Evolutionary conservation across 1,284 basidiomycete genomes (phyloP).

Genomic region (Moesziomyces aphidis): DNA sequence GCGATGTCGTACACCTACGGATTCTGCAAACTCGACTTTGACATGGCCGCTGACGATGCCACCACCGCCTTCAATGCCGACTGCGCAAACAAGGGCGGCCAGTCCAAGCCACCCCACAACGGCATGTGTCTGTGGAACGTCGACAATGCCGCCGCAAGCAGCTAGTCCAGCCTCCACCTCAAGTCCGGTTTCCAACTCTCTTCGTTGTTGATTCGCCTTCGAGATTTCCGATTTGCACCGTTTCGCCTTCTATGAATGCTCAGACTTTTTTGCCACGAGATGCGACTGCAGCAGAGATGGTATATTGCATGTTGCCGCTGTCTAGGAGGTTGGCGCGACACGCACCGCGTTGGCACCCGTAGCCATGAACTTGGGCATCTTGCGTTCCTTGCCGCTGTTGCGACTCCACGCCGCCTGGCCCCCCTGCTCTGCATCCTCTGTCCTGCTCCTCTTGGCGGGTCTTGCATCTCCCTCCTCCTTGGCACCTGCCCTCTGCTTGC

Average conservation of each 20-base stretch:
- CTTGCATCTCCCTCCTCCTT: constrained; percentile 10
- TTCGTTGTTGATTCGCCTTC: not conserved
- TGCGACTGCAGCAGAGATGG: not conserved
- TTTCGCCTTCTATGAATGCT: not conserved
- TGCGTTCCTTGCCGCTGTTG: constrained; percentile 18
- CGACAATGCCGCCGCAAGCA: constrained; percentile 21
- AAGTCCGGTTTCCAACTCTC: not conserved
- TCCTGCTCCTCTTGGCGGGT: constrained; percentile 15
- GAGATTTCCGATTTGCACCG: not conserved
- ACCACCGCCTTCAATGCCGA: constrained; percentile 21
- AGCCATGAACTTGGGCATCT: constrained; percentile 49
- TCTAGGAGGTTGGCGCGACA: constrained; percentile 42
- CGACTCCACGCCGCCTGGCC: constrained; percentile 31
- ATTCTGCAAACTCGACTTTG: constrained; percentile 34
- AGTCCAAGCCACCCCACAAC: constrained; percentile 16
- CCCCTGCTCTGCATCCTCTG: constrained; percentile 6
- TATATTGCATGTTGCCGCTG: not conserved
- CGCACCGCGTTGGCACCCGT: constrained; percentile 52
- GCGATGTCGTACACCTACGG: constrained; percentile 30
- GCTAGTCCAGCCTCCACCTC: not conserved
- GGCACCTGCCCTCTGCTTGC: constrained; percentile 39
- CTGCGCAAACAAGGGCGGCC: constrained; percentile 23
- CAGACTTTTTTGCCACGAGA: not conserved
- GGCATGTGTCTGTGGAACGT: constrained; percentile 43
- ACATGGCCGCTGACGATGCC: constrained; percentile 16